Evolutionary conservation across 2,329 filamentous ascomycete genomes (phyloP).

Genomic region (Rasamsonia emersonii): DNA sequence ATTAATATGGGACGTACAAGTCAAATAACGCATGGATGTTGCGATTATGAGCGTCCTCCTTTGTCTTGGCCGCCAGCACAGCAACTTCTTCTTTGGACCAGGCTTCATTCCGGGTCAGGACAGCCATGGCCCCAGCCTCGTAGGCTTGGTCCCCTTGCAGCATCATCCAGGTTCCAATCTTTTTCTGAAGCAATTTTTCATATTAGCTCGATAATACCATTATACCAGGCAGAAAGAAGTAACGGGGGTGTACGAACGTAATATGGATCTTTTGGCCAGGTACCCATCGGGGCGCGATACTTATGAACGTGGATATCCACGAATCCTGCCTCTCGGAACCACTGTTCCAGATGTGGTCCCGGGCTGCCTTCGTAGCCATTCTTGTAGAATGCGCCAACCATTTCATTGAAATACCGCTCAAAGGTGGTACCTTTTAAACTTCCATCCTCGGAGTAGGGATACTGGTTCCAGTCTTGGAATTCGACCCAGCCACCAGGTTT

Average conservation of each 20-base stretch:
- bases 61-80: neutral
- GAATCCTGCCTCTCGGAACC: constrained; percentile 4
- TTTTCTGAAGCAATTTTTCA: neutral
- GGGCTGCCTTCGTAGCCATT: neutral
- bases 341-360: constrained; percentile 3
- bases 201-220: neutral
- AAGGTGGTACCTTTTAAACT: constrained; percentile 6
- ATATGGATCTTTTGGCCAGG: constrained; percentile 4
- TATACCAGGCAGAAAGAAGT: no score
- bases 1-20: no score
- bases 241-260: no score
- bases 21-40: constrained; percentile 1
- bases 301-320: constrained; percentile 2
- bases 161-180: neutral
- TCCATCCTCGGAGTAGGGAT: no score
- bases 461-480: no score
- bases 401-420: constrained; percentile 4
- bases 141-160: neutral
- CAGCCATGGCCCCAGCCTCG: neutral
- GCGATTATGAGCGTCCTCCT: neutral
- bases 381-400: neutral
- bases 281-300: constrained; percentile 2
- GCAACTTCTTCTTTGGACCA: neutral
- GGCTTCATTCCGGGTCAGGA: neutral
- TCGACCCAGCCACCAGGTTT: no score